Conservation (phyloP, 768 basidiomycete species). For the Podaxis sp. region DNA sequence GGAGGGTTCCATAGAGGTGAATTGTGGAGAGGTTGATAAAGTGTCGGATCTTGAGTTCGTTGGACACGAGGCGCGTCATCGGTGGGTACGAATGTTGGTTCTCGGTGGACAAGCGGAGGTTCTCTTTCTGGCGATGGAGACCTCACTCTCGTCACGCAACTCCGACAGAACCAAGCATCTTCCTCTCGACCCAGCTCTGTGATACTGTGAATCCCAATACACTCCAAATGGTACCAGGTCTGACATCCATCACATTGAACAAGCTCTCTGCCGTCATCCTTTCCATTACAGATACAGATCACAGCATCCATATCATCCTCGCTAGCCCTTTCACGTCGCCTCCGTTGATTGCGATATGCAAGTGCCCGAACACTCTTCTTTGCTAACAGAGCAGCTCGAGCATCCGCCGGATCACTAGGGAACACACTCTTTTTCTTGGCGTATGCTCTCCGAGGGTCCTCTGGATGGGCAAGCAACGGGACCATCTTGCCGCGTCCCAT, state of each 20-base stretch:
- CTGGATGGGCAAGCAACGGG: slow-evolving; percentile 46
- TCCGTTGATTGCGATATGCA: slow-evolving; percentile 50
- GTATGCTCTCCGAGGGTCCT: slow-evolving; percentile 22
- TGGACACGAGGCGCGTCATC: slow-evolving; percentile 47
- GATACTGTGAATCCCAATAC: slow-evolving; percentile 69
- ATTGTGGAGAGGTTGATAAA: slow-evolving; percentile 59
- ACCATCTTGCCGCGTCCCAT: slow-evolving; percentile 64
- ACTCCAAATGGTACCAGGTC: slow-evolving; percentile 81
- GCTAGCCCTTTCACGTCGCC: slow-evolving; percentile 32
- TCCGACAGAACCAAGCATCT: slow-evolving; percentile 76
- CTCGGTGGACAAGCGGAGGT: slow-evolving; percentile 31
- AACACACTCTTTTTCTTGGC: slow-evolving; percentile 36
- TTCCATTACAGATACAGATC: slow-evolving; percentile 65
- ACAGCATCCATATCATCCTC: slow-evolving; percentile 49
- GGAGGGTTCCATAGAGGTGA: slow-evolving; percentile 57
- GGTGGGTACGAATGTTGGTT: slow-evolving; percentile 71
- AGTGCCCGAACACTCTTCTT: slow-evolving; percentile 68
- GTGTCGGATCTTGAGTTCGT: slow-evolving; percentile 52
- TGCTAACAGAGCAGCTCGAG: slow-evolving; percentile 68
- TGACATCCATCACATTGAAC: slow-evolving; percentile 83
- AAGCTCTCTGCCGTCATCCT: slow-evolving; percentile 69
- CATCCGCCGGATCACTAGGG: slow-evolving; percentile 74
- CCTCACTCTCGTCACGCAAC: slow-evolving; percentile 47
- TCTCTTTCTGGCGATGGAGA: slow-evolving; percentile 41
- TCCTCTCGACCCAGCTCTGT: slow-evolving; percentile 72